phyloP scores from a whole-genome alignment of 257 asterid species.

The Oldenlandia corymbosa region DNA sequence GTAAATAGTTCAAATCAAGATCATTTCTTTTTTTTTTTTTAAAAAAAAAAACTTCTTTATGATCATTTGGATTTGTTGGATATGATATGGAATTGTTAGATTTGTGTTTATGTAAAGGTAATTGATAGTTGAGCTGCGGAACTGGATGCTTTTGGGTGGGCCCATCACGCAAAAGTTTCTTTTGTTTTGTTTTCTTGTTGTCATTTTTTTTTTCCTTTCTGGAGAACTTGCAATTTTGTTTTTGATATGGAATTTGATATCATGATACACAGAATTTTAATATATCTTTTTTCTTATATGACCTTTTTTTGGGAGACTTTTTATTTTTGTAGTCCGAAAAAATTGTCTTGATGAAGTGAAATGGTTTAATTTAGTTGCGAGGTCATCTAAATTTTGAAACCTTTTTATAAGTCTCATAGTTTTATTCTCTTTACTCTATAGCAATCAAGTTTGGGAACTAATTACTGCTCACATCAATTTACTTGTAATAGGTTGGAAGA shows the following conservation, averaged over 20 bases:
- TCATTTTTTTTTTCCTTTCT: not conserved
- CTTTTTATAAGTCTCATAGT: not conserved
- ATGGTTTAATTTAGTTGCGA: not conserved
- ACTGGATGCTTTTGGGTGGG: not conserved
- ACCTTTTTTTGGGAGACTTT: too few relatives aligned
- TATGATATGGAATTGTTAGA: not conserved
- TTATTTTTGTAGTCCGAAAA: too few relatives aligned
- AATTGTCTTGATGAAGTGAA: not conserved
- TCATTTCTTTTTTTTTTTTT: not conserved
- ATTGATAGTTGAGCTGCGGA: not conserved
- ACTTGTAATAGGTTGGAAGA: conserved; percentile 54
- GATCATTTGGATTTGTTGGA: too few relatives aligned
- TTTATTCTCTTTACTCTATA: not conserved
- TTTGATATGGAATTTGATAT: conserved; percentile 1
- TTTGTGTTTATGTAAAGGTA: not conserved
- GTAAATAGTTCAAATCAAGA: conserved; percentile 21
- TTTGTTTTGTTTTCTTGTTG: not conserved
- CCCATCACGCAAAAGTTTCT: not conserved
- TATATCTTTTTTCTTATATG: not conserved
- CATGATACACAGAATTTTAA: not conserved
- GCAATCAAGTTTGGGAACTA: not conserved
- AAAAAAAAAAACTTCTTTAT: too few relatives aligned
- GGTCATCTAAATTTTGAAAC: not conserved
- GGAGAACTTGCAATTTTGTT: not conserved
- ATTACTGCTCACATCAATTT: conserved; percentile 11